These are phyloP conservation scores for Russula sp. DNA, from an alignment of 768 basidiomycete genomes.

Conservation along the genomic window DNA sequence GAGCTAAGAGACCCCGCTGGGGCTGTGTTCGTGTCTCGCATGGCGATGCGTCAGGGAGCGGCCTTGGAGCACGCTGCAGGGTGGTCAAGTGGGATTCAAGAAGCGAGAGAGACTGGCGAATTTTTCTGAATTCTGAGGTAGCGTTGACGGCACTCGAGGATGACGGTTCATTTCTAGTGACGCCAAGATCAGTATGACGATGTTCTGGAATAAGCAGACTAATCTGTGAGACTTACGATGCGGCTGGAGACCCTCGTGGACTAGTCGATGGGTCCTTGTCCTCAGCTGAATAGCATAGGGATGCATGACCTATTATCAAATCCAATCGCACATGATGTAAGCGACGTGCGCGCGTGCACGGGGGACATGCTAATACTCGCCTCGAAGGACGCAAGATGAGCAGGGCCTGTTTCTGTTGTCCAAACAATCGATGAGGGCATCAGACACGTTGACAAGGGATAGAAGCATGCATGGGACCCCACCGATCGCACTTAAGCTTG, in stretches of 20 bases:
- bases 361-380: constrained; percentile 3
- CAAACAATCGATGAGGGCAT: not conserved
- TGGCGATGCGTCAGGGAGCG: not conserved
- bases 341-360: not conserved
- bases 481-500: constrained; percentile 32
- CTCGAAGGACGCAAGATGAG: constrained; percentile 30
- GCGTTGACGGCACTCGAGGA: constrained; percentile 24
- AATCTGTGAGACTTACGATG: constrained; percentile 14
- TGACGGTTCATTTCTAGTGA: constrained; percentile 5
- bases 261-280: constrained; percentile 27
- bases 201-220: too few relatives aligned
- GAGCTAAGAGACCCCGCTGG: constrained; percentile 17
- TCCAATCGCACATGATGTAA: not conserved
- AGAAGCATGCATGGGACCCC: not conserved
- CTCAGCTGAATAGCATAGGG: constrained; percentile 27
- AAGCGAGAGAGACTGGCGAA: constrained; percentile 30
- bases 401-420: constrained; percentile 28
- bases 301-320: constrained; percentile 26
- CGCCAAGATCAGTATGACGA: not conserved
- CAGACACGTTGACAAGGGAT: not conserved
- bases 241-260: constrained; percentile 20
- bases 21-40: constrained; percentile 8
- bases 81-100: constrained; percentile 28
- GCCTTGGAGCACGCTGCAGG: constrained; percentile 10
- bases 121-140: constrained; percentile 28